Conservation (phyloP, 768 basidiomycete species). For the Pisolithus sp. region DNA sequence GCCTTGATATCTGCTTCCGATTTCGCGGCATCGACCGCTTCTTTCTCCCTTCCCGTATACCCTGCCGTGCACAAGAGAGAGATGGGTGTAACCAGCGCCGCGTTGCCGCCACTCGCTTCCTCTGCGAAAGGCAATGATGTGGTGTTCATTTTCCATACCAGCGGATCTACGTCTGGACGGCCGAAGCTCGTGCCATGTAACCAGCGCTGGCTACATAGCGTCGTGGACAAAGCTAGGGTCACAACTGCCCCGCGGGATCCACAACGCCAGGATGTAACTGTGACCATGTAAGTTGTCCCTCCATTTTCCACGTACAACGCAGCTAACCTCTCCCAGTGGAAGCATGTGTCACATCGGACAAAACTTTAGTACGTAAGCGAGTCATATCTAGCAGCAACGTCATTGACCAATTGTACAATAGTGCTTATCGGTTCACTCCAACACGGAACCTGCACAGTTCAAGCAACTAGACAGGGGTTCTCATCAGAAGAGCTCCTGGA, state of each 20-base stretch:
- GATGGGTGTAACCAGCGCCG: conserved; percentile 30
- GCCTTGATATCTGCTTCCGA: conserved; percentile 61
- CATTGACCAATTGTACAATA: conserved; percentile 19
- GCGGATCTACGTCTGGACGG: conserved; percentile 77
- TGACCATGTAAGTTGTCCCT: conserved; percentile 56
- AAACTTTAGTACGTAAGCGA: conserved; percentile 54
- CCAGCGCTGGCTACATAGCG: conserved; percentile 59
- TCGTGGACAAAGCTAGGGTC: conserved; percentile 52
- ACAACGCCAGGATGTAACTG: conserved; percentile 58
- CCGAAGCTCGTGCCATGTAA: conserved; percentile 74
- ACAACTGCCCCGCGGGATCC: conserved; percentile 43
- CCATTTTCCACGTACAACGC: conserved; percentile 12
- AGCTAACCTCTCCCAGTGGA: conserved; percentile 46
- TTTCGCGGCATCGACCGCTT: conserved; percentile 38
- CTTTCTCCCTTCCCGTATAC: conserved; percentile 45
- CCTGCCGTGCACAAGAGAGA: conserved; percentile 36
- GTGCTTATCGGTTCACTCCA: conserved; percentile 70
- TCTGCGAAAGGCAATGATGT: conserved; percentile 34
- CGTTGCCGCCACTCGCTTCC: conserved; percentile 39
- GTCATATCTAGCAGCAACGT: conserved; percentile 18
- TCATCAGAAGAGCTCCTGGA: conserved; percentile 62
- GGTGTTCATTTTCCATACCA: conserved; percentile 72
- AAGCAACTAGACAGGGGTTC: conserved; percentile 61
- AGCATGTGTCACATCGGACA: conserved; percentile 82
- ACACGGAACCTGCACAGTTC: conserved; percentile 66